Conservation (phyloP, 345 rosid genomes). For the Populus deltoides region DNA sequence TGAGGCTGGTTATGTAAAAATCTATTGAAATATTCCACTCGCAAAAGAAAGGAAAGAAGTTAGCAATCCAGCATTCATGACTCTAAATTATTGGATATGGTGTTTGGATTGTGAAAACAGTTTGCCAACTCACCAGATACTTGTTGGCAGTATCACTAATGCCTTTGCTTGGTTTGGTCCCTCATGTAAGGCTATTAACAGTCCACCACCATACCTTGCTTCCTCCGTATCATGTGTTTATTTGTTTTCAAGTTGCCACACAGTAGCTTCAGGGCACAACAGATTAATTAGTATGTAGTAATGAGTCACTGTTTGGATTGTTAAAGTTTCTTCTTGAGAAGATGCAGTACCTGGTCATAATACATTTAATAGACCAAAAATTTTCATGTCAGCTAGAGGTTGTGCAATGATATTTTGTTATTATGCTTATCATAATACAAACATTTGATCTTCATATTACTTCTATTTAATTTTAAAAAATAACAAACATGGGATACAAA, state of each 20-base stretch:
- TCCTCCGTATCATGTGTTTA: not conserved
- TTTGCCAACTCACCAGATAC: not conserved
- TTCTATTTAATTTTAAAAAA: not conserved
- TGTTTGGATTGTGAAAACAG: not conserved
- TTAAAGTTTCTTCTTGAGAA: not conserved
- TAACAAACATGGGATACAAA: not conserved
- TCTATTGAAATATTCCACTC: too few species aligned
- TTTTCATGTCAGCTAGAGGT: not conserved
- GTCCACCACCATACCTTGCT: not conserved
- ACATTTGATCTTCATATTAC: not conserved
- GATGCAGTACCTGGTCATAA: not conserved
- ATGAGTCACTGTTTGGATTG: not conserved
- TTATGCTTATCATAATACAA: not conserved
- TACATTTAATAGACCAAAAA: not conserved
- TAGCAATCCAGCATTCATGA: not conserved
- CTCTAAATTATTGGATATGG: not conserved
- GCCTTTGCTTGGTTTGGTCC: not conserved
- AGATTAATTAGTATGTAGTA: not conserved
- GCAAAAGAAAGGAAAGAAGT: not conserved
- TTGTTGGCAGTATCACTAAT: not conserved
- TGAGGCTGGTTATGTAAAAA: too few species aligned
- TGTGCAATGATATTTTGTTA: not conserved
- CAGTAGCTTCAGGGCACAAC: not conserved
- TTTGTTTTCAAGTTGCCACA: not conserved
- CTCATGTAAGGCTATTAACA: not conserved